Base-by-base conservation (phyloP, 2,329 filamentous ascomycete genomes). In the Ophiostoma populinum region DNA sequence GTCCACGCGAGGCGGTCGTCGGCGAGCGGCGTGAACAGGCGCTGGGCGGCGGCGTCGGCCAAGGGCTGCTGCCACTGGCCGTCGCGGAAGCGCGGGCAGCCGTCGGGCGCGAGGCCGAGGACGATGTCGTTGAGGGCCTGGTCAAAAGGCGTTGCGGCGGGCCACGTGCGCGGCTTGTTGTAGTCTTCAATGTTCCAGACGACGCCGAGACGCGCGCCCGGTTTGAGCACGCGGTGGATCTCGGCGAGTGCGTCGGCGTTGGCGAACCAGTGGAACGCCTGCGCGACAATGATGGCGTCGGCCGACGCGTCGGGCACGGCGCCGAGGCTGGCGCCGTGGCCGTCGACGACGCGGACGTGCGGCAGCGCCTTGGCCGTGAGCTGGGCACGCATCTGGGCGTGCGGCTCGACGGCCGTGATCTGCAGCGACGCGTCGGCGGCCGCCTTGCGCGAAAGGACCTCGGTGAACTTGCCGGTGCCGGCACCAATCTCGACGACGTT, bases 171-270 rank as follows among this genome's bases (percentile, higher is more conserved):
- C 0, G 74, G 71, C 32, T 73, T 66, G 49, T 81, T 81, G 49
- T 80, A 80, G 43, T 79, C 72, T 50, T 81, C 76, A 40, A 75
- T 59, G 45, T 81, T 82, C 78, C 79, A 83, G 35, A 83, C 73
- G 50, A 80, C 52, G 11, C 71, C 77, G 19, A 83, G 58, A 19
- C 61, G 59, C 6, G 66, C 67, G 6, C 63, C 64, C 1, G 70
- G 70, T 46, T 65, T 66, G 32, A 83, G 54, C 0, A 78, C 64
- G 31, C 76, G 66, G 44, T 71, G 64, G 6, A 83, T 75, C 45
- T 81, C 75, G 30, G 58, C 53, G 19, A 85, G 55, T 0, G 75
- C 59, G 24, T 68, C 62, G 27, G 63, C 55, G 35, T 65, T 78
- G 25, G 76, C 70, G 54, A 83, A 83, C 70, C 70, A 75, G 46